phyloP scores from a whole-genome alignment of 495 filamentous ascomycete species.

The Penicillium psychrofluorescens region DNA sequence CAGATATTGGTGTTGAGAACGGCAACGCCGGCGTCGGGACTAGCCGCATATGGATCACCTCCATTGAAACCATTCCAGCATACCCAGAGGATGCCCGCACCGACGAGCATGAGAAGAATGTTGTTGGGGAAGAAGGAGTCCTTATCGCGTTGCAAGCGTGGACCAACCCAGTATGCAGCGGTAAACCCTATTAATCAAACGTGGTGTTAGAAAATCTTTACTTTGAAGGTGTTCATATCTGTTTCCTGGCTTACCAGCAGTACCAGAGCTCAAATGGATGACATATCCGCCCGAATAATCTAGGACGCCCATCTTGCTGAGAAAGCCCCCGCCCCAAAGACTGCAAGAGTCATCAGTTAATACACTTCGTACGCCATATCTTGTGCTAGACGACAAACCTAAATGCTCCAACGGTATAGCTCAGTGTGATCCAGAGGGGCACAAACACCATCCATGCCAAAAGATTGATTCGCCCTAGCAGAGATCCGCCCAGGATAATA shows the following conservation, averaged over 20 bases:
- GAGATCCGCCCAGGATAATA: constrained; percentile 44
- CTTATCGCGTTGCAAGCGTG: constrained; percentile 40
- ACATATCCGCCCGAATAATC: constrained; percentile 56
- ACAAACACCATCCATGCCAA: constrained; percentile 52
- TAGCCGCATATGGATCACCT: constrained; percentile 48
- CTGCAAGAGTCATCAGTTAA: constrained; percentile 9
- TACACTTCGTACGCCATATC: constrained; percentile 13
- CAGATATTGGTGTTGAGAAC: constrained; percentile 51
- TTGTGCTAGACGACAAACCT: constrained; percentile 11
- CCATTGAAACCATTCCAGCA: constrained; percentile 56
- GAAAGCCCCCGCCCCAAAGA: constrained; percentile 51
- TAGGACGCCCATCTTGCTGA: constrained; percentile 42
- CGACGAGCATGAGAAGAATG: constrained; percentile 40
- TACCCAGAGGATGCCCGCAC: constrained; percentile 51
- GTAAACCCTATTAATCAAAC: constrained; percentile 30
- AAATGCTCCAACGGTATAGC: constrained; percentile 17
- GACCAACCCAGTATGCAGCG: constrained; percentile 47
- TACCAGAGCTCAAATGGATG: constrained; percentile 50
- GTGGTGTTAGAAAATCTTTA: no score
- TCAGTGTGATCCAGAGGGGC: constrained; percentile 47
- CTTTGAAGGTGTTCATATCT: background rate
- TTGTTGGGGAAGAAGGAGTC: constrained; percentile 48
- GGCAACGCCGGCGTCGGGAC: constrained; percentile 48
- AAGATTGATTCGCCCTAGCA: constrained; percentile 48
- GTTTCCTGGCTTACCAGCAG: constrained; percentile 20